Evolutionary conservation across 352 stramenopile species (phyloP), one percentile per base, ranked within the genome.

Genomic region (Phytophthora pseudosyringae): DNA sequence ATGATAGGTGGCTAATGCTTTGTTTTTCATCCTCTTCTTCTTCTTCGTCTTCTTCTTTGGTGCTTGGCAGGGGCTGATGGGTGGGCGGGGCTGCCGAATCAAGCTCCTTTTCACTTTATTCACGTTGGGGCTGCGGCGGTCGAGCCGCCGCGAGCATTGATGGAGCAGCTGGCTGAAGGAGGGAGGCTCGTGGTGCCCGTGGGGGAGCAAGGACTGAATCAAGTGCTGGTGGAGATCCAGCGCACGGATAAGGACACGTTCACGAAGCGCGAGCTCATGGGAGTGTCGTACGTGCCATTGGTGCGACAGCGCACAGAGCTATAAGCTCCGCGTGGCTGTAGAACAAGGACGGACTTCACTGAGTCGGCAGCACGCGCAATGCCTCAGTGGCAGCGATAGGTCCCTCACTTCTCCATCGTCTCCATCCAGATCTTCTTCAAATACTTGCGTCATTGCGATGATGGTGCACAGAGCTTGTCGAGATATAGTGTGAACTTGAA

Each of bases 91-190:
- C 76, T 97, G 59, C 78, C 82, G 3, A 89, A 93, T 26, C 74
- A 92, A 55, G 91, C 77, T 29, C 97, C 97, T 8, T 99, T 97
- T 64, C 83, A 99, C 76, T 98, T 96, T 39, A 99, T 99, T 64
- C 96, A 99, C 76, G 97, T 99, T 0, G 97, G 97, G 1, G 97
- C 97, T 3, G 97, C 97, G 3, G 97, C 97, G 4, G 78, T 85
- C 5, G 80, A 82, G 36, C 86, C 98, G 15, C 97, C 97, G 0
- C 64, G 75, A 52, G 78, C 88, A 15, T 70, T 99, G 10, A 88
- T 98, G 70, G 74, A 88, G 12, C 95, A 99, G 74, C 60, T 91
- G 2, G 72, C 79, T 1, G 69, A 94, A 18, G 93, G 94, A 39
- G 97, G 97, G 5, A 72, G 91, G 3, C 88, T 99, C 57, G 81